Base-by-base conservation (phyloP, 805 yeast genomes). In the Pichia phayaonensis region DNA sequence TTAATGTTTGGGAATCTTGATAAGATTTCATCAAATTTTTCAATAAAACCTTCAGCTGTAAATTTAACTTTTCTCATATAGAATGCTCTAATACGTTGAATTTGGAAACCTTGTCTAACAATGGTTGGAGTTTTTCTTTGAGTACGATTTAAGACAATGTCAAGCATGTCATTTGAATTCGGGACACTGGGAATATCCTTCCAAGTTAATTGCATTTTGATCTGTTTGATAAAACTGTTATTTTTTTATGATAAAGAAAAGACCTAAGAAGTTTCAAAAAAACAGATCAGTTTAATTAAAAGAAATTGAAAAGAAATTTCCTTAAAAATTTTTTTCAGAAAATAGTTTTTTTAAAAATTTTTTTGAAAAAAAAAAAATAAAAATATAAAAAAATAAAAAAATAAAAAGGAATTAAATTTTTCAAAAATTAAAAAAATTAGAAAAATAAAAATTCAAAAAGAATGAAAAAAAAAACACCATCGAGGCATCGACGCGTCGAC, bases 71-170 rank as follows among this genome's bases (percentile, higher is more conserved):
- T 94, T 75, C 99, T 83, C 97, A 94, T 92, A 72, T 94, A 94
- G 65, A 94, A 94, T 13, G 97, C 88, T 61, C 99, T 79, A 63
- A 94, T 94, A 77, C 99, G 89, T 62, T 94, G 85, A 68, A 94
- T 92, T 66, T 87, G 85, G 76, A 90, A 94, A 52, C 98, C 98
- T 20, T 96, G 86, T 69, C 99, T 84, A 60, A 94, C 86, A 50
- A 94, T 97, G n/a, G 99, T 94, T 52, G 99, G 99, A 7, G 99
- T 94, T 73, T 94, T 94, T 73, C 99, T 83, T 74, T 94, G 99
- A 1, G 99, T 94, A 66, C 97, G 80, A 77, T 94, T 94, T 58
- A 94, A 85, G 56, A 94, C 96, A 57, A 94, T 88, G 72, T 94
- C 99, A 81, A 94, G 76, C 77, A 90, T 76, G 72, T 94, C 98